These are phyloP conservation scores for Tieghemiomyces parasiticus DNA, from an alignment of 192 early-diverging fungal genomes.

Conservation along the genomic window DNA sequence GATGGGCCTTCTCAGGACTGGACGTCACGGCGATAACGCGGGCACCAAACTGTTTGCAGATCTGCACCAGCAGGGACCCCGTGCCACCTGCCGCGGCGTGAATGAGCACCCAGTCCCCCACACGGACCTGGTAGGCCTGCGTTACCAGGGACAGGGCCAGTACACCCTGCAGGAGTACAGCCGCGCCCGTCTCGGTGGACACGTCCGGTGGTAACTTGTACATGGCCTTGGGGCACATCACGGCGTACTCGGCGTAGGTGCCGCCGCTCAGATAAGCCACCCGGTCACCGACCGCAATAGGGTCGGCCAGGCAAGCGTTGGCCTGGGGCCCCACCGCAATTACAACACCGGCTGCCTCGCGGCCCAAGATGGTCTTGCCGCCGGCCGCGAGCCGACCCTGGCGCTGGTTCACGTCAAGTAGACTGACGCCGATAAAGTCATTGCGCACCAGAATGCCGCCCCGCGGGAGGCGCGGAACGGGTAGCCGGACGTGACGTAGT, in stretches of 20 bases:
- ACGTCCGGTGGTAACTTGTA: slow-evolving; percentile 31
- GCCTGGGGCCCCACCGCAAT: slow-evolving; percentile 63
- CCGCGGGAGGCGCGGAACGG: slow-evolving; percentile 29
- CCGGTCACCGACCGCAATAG: slow-evolving; percentile 58
- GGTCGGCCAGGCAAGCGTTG: slow-evolving; percentile 34
- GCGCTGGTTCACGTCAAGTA: slow-evolving; percentile 83
- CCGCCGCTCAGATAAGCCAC: slow-evolving; percentile 52
- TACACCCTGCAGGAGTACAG: slow-evolving; percentile 64
- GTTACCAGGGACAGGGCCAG: slow-evolving; percentile 64
- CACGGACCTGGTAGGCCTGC: slow-evolving; percentile 51
- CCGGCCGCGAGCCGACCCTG: slow-evolving; percentile 53
- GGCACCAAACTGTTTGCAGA: slow-evolving; percentile 61
- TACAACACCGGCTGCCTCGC: slow-evolving; percentile 71
- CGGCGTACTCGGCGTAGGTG: slow-evolving; percentile 66
- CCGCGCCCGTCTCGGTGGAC: slow-evolving; percentile 39
- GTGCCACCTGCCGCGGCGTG: slow-evolving; percentile 87
- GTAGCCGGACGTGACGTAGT: slow-evolving; percentile 29
- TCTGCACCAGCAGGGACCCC: slow-evolving; percentile 63
- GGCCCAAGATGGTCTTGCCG: slow-evolving; percentile 53
- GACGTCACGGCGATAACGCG: slow-evolving; percentile 79
- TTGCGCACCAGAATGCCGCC: slow-evolving; percentile 61
- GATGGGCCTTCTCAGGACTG: slow-evolving; percentile 45
- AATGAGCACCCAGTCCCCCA: slow-evolving; percentile 64
- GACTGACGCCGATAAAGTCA: slow-evolving; percentile 67
- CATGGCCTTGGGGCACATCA: slow-evolving; percentile 19